These are phyloP conservation scores for Aureobasidium sp. DNA, from an alignment of 2,329 filamentous ascomycete species.

Conservation along the genomic window DNA sequence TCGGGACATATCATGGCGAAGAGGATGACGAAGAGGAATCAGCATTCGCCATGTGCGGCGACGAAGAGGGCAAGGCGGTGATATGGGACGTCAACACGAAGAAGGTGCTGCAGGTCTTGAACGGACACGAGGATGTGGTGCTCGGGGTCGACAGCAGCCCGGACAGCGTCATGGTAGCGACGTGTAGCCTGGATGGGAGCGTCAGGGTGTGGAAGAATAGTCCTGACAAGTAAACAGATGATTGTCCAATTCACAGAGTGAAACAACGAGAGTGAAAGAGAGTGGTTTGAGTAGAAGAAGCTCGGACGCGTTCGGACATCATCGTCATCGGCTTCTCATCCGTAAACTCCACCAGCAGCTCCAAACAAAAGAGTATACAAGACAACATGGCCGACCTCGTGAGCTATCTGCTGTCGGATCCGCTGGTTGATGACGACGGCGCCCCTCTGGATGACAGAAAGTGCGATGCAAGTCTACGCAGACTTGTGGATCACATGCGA, in stretches of 20 bases:
- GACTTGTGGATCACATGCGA: conserved; percentile 4
- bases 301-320: background rate
- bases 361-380: background rate
- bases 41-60: conserved; percentile 71
- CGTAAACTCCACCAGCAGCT: background rate
- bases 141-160: conserved; percentile 53
- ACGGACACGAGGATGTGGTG: conserved; percentile 51
- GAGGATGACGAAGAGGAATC: conserved; percentile 21
- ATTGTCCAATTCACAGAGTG: too few species aligned
- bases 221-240: background rate
- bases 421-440: background rate
- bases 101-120: conserved; percentile 62
- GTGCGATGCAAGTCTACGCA: background rate
- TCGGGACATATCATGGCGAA: conserved; percentile 53
- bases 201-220: conserved; percentile 50
- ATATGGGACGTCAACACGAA: conserved; percentile 90
- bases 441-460: background rate
- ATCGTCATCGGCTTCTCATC: conserved; percentile 7
- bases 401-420: background rate
- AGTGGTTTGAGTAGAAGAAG: background rate
- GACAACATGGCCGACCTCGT: conserved; percentile 3
- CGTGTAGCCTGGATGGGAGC: conserved; percentile 54
- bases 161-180: conserved; percentile 48
- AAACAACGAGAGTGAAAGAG: background rate
- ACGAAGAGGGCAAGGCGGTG: conserved; percentile 76